Evolutionary conservation across 495 filamentous ascomycete genomes (phyloP).

Genomic region (Lasiosphaeris hirsuta): DNA sequence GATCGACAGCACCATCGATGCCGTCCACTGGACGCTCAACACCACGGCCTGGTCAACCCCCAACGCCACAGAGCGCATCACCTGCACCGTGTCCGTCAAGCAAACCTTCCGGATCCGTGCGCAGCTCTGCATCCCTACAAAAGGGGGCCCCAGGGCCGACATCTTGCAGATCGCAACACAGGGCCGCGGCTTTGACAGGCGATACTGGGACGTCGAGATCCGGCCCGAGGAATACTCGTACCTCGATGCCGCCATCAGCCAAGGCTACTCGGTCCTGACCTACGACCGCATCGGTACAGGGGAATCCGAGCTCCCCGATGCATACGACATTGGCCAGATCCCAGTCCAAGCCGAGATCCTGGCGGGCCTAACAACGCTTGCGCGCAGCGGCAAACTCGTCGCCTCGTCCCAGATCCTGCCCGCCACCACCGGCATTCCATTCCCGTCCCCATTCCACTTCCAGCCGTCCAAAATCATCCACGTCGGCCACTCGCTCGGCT

Average conservation of each 20-base stretch:
- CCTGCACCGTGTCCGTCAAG: slow-evolving; percentile 29
- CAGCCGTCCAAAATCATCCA: slow-evolving; percentile 49
- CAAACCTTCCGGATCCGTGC: slow-evolving; percentile 39
- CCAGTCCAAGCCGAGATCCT: slow-evolving; percentile 50
- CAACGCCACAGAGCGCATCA: not conserved
- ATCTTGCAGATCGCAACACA: slow-evolving; percentile 55
- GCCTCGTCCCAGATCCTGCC: slow-evolving; percentile 1
- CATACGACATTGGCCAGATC: slow-evolving; percentile 49
- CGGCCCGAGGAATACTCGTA: slow-evolving; percentile 54
- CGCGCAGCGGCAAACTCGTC: slow-evolving; percentile 31
- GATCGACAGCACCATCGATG: slow-evolving; percentile 28
- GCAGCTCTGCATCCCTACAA: slow-evolving; percentile 37
- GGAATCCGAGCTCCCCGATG: slow-evolving; percentile 50
- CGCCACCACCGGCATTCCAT: slow-evolving; percentile 6
- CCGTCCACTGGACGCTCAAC: slow-evolving; percentile 22
- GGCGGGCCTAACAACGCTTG: slow-evolving; percentile 42
- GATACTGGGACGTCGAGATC: slow-evolving; percentile 56
- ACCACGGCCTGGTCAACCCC: slow-evolving; percentile 13
- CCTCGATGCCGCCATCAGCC: slow-evolving; percentile 47
- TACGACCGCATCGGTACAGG: slow-evolving; percentile 57
- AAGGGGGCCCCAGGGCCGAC: slow-evolving; percentile 19
- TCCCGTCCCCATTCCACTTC: not conserved
- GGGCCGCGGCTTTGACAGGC: slow-evolving; percentile 53
- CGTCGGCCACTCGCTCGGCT: slow-evolving; percentile 53
- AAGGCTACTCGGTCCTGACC: slow-evolving; percentile 49